phyloP scores from a whole-genome alignment of 805 yeast genomes.

The Teunomyces stri region DNA sequence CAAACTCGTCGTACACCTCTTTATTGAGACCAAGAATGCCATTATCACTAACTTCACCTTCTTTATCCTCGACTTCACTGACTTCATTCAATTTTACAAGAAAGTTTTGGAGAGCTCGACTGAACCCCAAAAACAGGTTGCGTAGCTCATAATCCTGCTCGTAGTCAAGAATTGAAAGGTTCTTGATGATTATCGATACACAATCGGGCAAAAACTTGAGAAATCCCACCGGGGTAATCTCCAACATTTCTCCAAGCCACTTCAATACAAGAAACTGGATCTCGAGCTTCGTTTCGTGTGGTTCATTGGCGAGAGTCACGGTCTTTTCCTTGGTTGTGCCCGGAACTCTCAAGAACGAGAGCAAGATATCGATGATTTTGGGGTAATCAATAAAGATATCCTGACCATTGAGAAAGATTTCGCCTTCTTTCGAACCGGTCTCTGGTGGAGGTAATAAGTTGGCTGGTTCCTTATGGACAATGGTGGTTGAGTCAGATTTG shows the following conservation, averaged over 20 bases:
- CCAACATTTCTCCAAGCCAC: slow-evolving; percentile 77
- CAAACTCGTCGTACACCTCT: slow-evolving; percentile 40
- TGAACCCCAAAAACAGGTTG: slow-evolving; percentile 35
- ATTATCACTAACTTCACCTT: slow-evolving; percentile 48
- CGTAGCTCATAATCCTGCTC: slow-evolving; percentile 38
- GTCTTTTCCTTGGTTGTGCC: slow-evolving; percentile 15
- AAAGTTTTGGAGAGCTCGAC: slow-evolving; percentile 31
- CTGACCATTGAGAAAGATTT: slow-evolving; percentile 48
- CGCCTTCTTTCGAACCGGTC: slow-evolving; percentile 36
- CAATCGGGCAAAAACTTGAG: slow-evolving; percentile 72
- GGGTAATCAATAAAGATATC: slow-evolving; percentile 80
- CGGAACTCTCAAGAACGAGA: slow-evolving; percentile 74
- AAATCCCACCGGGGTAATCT: slow-evolving; percentile 73
- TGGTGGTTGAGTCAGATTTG: slow-evolving; percentile 26
- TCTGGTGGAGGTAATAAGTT: neutral
- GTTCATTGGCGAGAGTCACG: slow-evolving; percentile 31
- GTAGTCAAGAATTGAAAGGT: slow-evolving; percentile 33
- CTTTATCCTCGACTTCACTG: slow-evolving; percentile 9
- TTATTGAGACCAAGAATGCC: slow-evolving; percentile 46
- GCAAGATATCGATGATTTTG: slow-evolving; percentile 73
- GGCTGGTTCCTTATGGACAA: slow-evolving; percentile 12
- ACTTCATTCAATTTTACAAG: slow-evolving; percentile 29
- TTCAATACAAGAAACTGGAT: slow-evolving; percentile 75
- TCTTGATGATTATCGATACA: slow-evolving; percentile 59
- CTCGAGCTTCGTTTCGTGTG: slow-evolving; percentile 45